Conservation (phyloP, 768 basidiomycete species). For the Lactarius pseudohatsudake region DNA sequence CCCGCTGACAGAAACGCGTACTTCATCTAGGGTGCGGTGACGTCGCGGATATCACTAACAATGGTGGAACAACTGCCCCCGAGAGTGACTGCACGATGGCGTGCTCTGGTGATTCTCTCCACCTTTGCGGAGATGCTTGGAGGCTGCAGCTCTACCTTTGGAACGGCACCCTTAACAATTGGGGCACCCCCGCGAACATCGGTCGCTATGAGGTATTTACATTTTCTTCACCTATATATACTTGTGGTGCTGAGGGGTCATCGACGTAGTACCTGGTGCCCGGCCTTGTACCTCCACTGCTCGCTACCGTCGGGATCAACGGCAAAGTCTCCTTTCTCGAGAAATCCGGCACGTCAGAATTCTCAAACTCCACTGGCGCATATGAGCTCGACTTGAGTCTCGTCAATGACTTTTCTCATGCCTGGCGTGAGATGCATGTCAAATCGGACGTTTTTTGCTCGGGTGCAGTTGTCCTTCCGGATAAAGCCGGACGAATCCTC, state of each 20-base stretch:
- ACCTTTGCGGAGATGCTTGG: slow-evolving; percentile 61
- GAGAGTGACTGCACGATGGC: slow-evolving; percentile 47
- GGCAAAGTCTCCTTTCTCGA: slow-evolving; percentile 81
- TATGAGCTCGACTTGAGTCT: slow-evolving; percentile 74
- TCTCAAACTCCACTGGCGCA: slow-evolving; percentile 67
- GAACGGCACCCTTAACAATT: background rate
- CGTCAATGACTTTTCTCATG: slow-evolving; percentile 40
- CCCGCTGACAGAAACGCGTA: background rate
- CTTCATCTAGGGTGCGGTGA: slow-evolving; percentile 65
- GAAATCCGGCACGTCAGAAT: slow-evolving; percentile 65
- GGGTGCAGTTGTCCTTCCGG: slow-evolving; percentile 69
- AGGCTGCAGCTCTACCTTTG: background rate
- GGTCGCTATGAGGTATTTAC: background rate
- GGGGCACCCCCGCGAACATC: background rate
- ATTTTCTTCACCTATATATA: background rate
- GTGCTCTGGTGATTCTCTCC: slow-evolving; percentile 69
- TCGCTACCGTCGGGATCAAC: slow-evolving; percentile 76
- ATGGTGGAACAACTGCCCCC: slow-evolving; percentile 37
- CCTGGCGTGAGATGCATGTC: slow-evolving; percentile 78
- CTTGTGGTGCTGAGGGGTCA: background rate
- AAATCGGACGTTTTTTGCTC: slow-evolving; percentile 82
- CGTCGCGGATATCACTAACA: slow-evolving; percentile 46
- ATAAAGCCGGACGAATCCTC: slow-evolving; percentile 64
- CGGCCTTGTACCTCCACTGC: slow-evolving; percentile 68
- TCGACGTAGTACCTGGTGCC: slow-evolving; percentile 43